Conservation (phyloP, 2,329 filamentous ascomycete genomes). For the Fusarium pseudonygamai region DNA sequence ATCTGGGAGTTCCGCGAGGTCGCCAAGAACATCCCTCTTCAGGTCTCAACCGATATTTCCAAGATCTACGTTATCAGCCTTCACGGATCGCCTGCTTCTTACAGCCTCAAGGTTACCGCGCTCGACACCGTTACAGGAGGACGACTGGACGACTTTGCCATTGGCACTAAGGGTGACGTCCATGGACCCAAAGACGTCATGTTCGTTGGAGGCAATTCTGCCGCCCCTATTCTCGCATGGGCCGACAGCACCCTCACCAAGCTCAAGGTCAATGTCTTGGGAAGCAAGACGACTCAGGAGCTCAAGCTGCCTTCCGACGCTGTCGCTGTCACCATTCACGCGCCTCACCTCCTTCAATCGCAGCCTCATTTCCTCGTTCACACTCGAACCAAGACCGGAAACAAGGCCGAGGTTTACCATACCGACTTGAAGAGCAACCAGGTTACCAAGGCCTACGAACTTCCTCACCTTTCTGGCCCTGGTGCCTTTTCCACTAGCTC, state of each 20-base stretch:
- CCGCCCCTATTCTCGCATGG: constrained; percentile 80
- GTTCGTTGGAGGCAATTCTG: constrained; percentile 80
- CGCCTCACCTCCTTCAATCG: constrained; percentile 75
- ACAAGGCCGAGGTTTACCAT: constrained; percentile 88
- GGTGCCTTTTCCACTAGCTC: constrained; percentile 84
- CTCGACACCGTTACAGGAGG: constrained; percentile 79
- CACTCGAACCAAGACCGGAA: constrained; percentile 73
- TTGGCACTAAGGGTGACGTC: constrained; percentile 81
- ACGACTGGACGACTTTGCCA: constrained; percentile 74
- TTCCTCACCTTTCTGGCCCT: constrained; percentile 74
- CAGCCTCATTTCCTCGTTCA: constrained; percentile 87
- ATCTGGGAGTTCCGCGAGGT: constrained; percentile 81
- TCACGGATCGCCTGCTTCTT: constrained; percentile 73
- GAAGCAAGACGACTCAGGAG: constrained; percentile 65
- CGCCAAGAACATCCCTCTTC: constrained; percentile 76
- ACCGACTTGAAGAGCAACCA: constrained; percentile 75
- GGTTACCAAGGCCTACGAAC: constrained; percentile 80
- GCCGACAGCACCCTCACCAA: constrained; percentile 69
- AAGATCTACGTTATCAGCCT: constrained; percentile 81
- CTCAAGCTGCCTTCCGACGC: constrained; percentile 61
- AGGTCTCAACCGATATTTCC: constrained; percentile 75
- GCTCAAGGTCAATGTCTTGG: constrained; percentile 77
- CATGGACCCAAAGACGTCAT: constrained; percentile 71
- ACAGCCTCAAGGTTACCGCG: constrained; percentile 79
- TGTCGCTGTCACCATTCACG: constrained; percentile 72